These are phyloP conservation scores for Echium plantagineum DNA, from an alignment of 257 asterid species.

Conservation along the genomic window DNA sequence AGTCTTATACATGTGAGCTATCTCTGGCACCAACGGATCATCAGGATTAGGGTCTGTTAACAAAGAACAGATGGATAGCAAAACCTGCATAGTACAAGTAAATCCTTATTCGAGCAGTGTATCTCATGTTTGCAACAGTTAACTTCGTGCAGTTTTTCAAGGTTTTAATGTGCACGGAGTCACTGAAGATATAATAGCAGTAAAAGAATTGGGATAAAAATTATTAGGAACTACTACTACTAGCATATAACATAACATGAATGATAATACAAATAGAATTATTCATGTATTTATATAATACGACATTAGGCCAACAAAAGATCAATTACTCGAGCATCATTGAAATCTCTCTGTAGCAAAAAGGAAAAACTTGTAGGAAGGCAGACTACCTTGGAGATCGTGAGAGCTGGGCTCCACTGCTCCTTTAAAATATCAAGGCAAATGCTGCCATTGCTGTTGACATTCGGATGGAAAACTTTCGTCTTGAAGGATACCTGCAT, in stretches of 20 bases:
- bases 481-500: slow-evolving; percentile 35
- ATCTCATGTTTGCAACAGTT: background rate
- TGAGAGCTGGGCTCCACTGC: slow-evolving; percentile 43
- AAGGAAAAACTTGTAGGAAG: background rate
- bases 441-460: slow-evolving; percentile 35
- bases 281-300: no score
- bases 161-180: background rate
- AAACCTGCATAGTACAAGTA: slow-evolving; percentile 13
- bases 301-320: background rate
- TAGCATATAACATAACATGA: no score
- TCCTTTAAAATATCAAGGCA: slow-evolving; percentile 36
- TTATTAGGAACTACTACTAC: background rate
- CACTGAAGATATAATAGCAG: background rate
- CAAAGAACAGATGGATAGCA: slow-evolving; percentile 29
- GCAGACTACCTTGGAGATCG: slow-evolving; percentile 24
- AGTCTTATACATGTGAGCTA: slow-evolving; percentile 35
- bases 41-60: slow-evolving; percentile 35
- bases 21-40: slow-evolving; percentile 35
- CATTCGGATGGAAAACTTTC: slow-evolving; percentile 34
- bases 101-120: background rate
- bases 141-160: no score
- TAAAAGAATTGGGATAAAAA: no score
- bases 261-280: background rate
- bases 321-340: background rate
- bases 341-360: background rate